A percentile compares a stretch with the other conserved stretches of the same genome.
phyloP scores from a whole-genome alignment of 805 yeast genomes.

The Aciculoconidium aculeatum region DNA sequence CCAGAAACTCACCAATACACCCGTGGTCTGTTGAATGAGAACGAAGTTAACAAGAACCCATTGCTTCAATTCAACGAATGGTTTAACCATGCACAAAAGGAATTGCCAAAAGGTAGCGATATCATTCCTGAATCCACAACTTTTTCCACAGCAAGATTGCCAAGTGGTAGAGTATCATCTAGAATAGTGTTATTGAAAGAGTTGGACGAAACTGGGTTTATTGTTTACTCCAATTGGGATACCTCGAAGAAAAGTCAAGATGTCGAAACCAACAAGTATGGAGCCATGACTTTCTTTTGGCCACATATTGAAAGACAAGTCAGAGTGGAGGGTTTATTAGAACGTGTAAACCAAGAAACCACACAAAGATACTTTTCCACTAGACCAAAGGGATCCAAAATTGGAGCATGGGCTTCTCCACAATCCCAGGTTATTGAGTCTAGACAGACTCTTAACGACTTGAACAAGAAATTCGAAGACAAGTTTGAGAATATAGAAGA shows the following conservation, averaged over 20 bases:
- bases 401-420: slow-evolving; percentile 97
- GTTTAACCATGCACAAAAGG: slow-evolving; percentile 48
- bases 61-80: slow-evolving; percentile 74
- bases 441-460: slow-evolving; percentile 58
- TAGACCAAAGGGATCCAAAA: slow-evolving; percentile 86
- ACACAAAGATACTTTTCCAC: slow-evolving; percentile 74
- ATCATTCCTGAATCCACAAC: slow-evolving; percentile 75
- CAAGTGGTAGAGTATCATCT: slow-evolving; percentile 85
- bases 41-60: slow-evolving; percentile 54
- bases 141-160: slow-evolving; percentile 83
- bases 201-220: slow-evolving; percentile 76
- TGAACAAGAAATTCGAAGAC: slow-evolving; percentile 42
- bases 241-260: slow-evolving; percentile 78
- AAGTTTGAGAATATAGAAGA: slow-evolving; percentile 57
- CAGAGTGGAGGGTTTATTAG: slow-evolving; percentile 82
- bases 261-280: slow-evolving; percentile 65
- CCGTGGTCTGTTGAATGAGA: slow-evolving; percentile 52
- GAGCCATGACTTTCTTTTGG: slow-evolving; percentile 89
- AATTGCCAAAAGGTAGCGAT: slow-evolving; percentile 37
- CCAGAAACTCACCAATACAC: slow-evolving; percentile 87
- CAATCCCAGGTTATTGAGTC: slow-evolving; percentile 59
- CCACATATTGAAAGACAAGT: slow-evolving; percentile 86
- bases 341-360: slow-evolving; percentile 65
- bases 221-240: slow-evolving; percentile 89
- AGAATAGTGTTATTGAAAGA: slow-evolving; percentile 86